Conservation (phyloP, 768 basidiomycete species). For the Phaeolepiota aurea region DNA sequence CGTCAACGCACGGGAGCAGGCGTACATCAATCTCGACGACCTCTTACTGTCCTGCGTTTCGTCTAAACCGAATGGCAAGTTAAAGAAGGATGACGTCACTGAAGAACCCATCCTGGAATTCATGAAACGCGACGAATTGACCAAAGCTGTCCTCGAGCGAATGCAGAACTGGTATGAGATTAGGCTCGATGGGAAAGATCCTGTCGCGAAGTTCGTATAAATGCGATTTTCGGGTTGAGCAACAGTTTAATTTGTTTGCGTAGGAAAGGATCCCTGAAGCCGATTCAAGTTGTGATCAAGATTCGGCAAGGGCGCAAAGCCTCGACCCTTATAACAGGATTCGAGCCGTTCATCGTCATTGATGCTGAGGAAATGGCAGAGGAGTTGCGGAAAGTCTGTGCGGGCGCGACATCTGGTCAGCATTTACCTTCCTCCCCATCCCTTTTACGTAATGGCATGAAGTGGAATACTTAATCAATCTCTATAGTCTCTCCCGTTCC, state of each 20-base stretch:
- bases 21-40: slow-evolving; percentile 64
- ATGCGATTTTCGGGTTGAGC: slow-evolving; percentile 1
- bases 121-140: slow-evolving; percentile 59
- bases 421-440: slow-evolving; percentile 2
- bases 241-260: background rate
- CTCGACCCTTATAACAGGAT: slow-evolving; percentile 68
- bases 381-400: slow-evolving; percentile 68
- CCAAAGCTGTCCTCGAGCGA: slow-evolving; percentile 40
- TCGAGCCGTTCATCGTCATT: slow-evolving; percentile 66
- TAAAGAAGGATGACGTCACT: slow-evolving; percentile 18
- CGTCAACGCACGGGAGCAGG: slow-evolving; percentile 56
- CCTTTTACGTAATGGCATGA: too few species aligned
- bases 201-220: slow-evolving; percentile 44
- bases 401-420: slow-evolving; percentile 71
- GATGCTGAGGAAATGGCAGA: slow-evolving; percentile 70
- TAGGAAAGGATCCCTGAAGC: slow-evolving; percentile 72
- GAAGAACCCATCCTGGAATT: slow-evolving; percentile 30
- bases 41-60: slow-evolving; percentile 27
- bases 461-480: background rate
- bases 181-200: slow-evolving; percentile 42
- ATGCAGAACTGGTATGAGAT: slow-evolving; percentile 81
- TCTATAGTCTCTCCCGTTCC: slow-evolving; percentile 50
- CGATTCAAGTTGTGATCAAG: slow-evolving; percentile 65
- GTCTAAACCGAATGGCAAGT: slow-evolving; percentile 23
- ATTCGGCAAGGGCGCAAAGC: slow-evolving; percentile 72